Percentiles rank a stretch among this genome's conserved stretches.
phyloP scores from a whole-genome alignment of 2,329 filamentous ascomycete species.

The Clarireedia homoeocarpa region DNA sequence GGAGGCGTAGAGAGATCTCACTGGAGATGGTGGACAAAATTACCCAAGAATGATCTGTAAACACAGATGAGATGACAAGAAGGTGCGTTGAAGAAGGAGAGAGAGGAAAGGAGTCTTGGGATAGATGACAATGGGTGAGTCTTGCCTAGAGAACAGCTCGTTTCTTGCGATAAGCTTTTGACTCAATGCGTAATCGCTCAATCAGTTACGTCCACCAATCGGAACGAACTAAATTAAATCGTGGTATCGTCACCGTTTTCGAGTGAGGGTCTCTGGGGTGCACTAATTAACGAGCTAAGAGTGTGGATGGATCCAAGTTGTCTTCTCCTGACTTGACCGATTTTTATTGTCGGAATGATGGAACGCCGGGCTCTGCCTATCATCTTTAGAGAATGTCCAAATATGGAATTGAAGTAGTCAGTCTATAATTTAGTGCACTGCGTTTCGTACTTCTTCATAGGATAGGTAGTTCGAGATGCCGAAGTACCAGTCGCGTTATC shows the following conservation, averaged over 20 bases:
- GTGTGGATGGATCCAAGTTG: too few relatives aligned
- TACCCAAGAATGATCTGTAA: too few relatives aligned
- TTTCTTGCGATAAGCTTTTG: conserved; percentile 3
- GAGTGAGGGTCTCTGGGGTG: neutral
- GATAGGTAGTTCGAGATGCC: too few relatives aligned
- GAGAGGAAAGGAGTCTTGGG: neutral
- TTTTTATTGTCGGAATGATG: too few relatives aligned
- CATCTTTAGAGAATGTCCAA: too few relatives aligned
- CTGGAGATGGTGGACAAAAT: neutral
- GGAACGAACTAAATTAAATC: neutral
- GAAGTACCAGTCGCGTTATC: too few relatives aligned
- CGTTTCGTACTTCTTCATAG: too few relatives aligned
- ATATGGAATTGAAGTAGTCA: too few relatives aligned
- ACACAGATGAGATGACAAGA: neutral
- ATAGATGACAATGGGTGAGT: neutral
- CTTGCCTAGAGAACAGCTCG: neutral
- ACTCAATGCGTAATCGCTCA: neutral
- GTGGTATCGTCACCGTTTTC: neutral
- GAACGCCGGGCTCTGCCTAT: too few relatives aligned
- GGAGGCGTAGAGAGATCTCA: neutral
- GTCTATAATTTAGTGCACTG: too few relatives aligned
- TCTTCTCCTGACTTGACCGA: too few relatives aligned
- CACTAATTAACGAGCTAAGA: too few relatives aligned
- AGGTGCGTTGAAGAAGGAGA: neutral
- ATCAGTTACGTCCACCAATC: neutral